Evolutionary conservation across 2,329 filamentous ascomycete genomes (phyloP).

Genomic region (Ceratocystis harringtonii): DNA sequence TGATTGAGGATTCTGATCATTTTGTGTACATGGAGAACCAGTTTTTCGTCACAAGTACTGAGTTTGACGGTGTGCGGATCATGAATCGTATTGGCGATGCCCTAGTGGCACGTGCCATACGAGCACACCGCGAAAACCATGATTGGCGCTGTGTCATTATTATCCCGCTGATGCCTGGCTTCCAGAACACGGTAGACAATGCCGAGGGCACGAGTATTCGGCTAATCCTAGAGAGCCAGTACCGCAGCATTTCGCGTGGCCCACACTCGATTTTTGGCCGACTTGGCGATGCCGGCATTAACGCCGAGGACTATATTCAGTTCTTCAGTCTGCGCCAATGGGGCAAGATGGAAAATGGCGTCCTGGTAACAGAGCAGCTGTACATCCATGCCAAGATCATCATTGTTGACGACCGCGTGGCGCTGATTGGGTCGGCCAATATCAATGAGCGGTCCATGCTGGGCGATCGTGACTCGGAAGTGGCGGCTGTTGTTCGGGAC

Average conservation of each 20-base stretch:
- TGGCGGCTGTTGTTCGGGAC: conserved; percentile 78
- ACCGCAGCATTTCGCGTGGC: conserved; percentile 85
- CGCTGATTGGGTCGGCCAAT: conserved; percentile 91
- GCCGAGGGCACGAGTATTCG: conserved; percentile 90
- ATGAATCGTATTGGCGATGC: conserved; percentile 91
- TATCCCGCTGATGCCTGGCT: conserved; percentile 94
- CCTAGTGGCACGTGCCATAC: conserved; percentile 76
- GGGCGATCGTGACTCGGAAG: conserved; percentile 80
- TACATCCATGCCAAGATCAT: conserved; percentile 98
- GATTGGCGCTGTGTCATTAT: conserved; percentile 82
- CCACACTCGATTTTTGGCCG: conserved; percentile 84
- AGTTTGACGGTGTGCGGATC: conserved; percentile 74
- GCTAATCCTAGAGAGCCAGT: conserved; percentile 94
- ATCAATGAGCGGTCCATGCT: conserved; percentile 97
- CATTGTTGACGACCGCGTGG: conserved; percentile 84
- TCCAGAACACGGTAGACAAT: conserved; percentile 89
- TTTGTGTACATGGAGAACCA: conserved; percentile 99
- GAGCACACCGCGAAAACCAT: conserved; percentile 68
- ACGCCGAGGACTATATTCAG: conserved; percentile 86
- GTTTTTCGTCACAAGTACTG: conserved; percentile 89
- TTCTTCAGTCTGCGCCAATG: conserved; percentile 89
- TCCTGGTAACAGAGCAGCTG: conserved; percentile 82
- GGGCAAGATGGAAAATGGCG: conserved; percentile 77
- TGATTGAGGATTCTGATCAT: conserved; percentile 90
- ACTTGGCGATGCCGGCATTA: conserved; percentile 62